Base-by-base conservation (phyloP, 805 yeast species). In the Wickerhamiella kurtzmanii region DNA sequence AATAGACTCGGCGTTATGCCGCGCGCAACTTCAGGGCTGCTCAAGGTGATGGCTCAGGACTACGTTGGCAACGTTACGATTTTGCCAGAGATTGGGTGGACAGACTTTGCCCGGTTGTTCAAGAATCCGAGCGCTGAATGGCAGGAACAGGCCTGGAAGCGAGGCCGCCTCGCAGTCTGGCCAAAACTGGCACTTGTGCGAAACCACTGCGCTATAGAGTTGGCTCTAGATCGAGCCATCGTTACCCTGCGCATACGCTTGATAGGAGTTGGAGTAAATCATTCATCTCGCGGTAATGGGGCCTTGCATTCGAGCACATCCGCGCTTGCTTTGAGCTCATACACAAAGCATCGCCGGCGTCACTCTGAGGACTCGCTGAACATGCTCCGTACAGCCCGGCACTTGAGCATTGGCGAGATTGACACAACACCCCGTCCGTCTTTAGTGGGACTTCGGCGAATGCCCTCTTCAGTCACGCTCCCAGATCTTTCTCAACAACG, bases 51-150 rank as follows among this genome's bases (percentile, higher is more conserved):
- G 17, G 75, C 88, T 0, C 98, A 92, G 59, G 79, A 79, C 51
- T 92, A 92, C 61, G 79, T 88, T 11, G 99, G 98, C 1, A 94
- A 92, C 61, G 81, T 92, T 37, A 92, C 97, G 1, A 87, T 92
- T 41, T 63, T 94, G 41, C 98, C 97, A 0, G 83, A 82, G 44
- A 68, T 82, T 48, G 67, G 72, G 36, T 53, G 71, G 25, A 54
- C 69, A 0, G 87, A 85, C 51, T 65, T 84, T 44, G 64, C 71
- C 35, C 77, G 76, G 48, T 62, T 92, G 28, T 70, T 92, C 54
- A 72, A 74, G 18, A 89, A 92, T 58, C 99, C 99, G 1, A 74
- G 88, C 0, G 79, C 82, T 0, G 83, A 77, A 45, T 85, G 82
- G 56, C 62, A 88, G 40, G 62, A 79, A 41, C 81, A 80, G 48